Conservation (phyloP, 2,329 filamentous ascomycete species). For the Sclerotinia subarctica region DNA sequence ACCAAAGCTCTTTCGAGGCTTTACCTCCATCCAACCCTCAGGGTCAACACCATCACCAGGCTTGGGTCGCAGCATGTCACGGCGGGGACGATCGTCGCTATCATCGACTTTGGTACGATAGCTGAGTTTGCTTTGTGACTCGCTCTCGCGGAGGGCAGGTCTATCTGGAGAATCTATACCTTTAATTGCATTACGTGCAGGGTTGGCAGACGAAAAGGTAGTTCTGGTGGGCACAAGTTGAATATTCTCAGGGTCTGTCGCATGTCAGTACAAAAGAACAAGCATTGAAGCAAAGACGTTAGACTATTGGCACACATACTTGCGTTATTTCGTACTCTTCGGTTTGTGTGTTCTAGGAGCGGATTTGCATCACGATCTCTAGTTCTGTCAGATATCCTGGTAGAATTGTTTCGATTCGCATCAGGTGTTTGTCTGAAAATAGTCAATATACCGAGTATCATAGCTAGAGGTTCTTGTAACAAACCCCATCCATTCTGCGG, state of each 20-base stretch:
- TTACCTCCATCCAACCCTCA: conserved; percentile 73
- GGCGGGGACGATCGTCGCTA: conserved; percentile 49
- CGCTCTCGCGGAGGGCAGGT: conserved; percentile 48
- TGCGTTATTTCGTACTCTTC: conserved; percentile 50
- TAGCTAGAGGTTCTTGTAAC: conserved; percentile 20
- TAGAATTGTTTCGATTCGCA: conserved; percentile 33
- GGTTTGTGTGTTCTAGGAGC: conserved; percentile 41
- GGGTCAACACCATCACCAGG: conserved; percentile 58
- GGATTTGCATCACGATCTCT: conserved; percentile 36
- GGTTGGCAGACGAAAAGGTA: conserved; percentile 74
- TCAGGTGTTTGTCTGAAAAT: conserved; percentile 34
- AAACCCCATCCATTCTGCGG: conserved; percentile 97
- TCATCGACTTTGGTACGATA: conserved; percentile 54
- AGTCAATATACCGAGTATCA: conserved; percentile 27
- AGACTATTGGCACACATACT: conserved; percentile 46
- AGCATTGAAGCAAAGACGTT: conserved; percentile 22
- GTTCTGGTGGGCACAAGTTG: conserved; percentile 81
- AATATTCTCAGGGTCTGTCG: conserved; percentile 70
- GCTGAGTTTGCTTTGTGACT: conserved; percentile 57
- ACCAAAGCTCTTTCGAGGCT: conserved; percentile 71
- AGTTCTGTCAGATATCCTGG: conserved; percentile 49
- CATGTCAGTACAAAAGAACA: conserved; percentile 25
- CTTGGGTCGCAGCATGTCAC: conserved; percentile 47
- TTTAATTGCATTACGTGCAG: conserved; percentile 45
- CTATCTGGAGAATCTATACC: conserved; percentile 45